These are phyloP conservation scores for Kalmusia sp. DNA, from an alignment of 2,329 filamentous ascomycete genomes.

Conservation along the genomic window DNA sequence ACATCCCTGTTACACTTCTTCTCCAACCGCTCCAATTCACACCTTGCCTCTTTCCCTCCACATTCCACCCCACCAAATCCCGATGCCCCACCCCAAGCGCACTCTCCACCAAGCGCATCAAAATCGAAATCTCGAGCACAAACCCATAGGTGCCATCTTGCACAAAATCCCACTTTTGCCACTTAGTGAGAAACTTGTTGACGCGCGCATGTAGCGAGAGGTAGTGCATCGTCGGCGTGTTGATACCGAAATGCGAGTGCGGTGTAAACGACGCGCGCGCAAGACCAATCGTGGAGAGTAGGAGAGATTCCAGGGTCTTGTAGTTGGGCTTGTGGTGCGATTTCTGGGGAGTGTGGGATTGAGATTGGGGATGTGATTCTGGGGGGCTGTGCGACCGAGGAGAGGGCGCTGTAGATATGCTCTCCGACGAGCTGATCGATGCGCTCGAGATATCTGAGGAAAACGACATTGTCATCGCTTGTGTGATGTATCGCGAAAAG, in stretches of 20 bases:
- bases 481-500: not conserved
- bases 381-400: not conserved
- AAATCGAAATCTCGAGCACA: constrained; percentile 1
- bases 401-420: not conserved
- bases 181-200: constrained; percentile 5
- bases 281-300: constrained; percentile 5
- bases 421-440: not conserved
- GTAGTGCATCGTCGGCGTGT: constrained; percentile 2
- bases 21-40: not conserved
- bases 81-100: constrained; percentile 4
- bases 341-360: not conserved
- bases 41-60: not conserved
- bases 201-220: constrained; percentile 1
- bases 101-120: constrained; percentile 9
- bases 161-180: constrained; percentile 2
- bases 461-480: constrained; percentile 9
- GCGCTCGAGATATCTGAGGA: constrained; percentile 6
- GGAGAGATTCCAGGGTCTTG: constrained; percentile 8
- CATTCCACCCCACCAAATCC: not conserved
- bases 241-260: constrained; percentile 3
- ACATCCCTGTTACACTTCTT: constrained; percentile 4
- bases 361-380: not conserved
- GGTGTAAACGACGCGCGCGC: constrained; percentile 6
- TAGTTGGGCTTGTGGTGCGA: constrained; percentile 5
- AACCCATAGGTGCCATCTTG: constrained; percentile 8